Evolutionary conservation across 2,329 filamentous ascomycete genomes (phyloP), one percentile per base, ranked within the genome.

Genomic region (Diplodia scrobiculata): DNA sequence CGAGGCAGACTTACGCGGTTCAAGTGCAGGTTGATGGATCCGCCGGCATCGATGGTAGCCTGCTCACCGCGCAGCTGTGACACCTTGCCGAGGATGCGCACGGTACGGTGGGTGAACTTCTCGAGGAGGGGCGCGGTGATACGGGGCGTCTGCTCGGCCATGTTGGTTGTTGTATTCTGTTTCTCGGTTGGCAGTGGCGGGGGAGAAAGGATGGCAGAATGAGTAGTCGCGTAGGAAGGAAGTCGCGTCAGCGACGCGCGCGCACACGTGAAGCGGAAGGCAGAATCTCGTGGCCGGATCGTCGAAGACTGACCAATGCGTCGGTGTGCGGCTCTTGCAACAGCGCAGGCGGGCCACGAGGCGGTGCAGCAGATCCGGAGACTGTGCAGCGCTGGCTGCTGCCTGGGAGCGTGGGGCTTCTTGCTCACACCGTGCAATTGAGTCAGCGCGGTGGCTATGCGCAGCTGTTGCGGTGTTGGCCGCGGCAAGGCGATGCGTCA

Each of bases 41-140:
- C 94, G 2, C 83, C 89, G 5, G 91, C 89, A 66, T 97, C 92
- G 34, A 98, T 85, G 5, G 87, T 87, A 0, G 92, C 94, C 60
- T 86, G 85, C 63, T 95, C 91, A 70, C 93, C 93, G 62, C 89
- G 88, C 27, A 98, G 83, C 73, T 95, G 89, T 3, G 86, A 85
- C 54, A 98, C 92, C 73, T 90, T 92, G 73, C 95, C 95, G 5
- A 96, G 84, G 65, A 98, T 83, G 72, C 92, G 92, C 69, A 98
- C 91, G 68, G 90, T 91, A 70, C 86, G 81, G 74, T 85, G 79
- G 59, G 80, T 78, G 80, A 93, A 96, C 73, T 84, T 84, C 75
- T 92, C 87, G 67, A 98, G 89, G 79, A 94, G 90, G 48, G 84
- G 81, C 63, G 90, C 90, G 55, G 91, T 91, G 76, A 97, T 87